A percentile compares a stretch with the other conserved stretches of the same genome.
Conservation (phyloP, 495 filamentous ascomycete species). For the Daldinia caldariorum region DNA sequence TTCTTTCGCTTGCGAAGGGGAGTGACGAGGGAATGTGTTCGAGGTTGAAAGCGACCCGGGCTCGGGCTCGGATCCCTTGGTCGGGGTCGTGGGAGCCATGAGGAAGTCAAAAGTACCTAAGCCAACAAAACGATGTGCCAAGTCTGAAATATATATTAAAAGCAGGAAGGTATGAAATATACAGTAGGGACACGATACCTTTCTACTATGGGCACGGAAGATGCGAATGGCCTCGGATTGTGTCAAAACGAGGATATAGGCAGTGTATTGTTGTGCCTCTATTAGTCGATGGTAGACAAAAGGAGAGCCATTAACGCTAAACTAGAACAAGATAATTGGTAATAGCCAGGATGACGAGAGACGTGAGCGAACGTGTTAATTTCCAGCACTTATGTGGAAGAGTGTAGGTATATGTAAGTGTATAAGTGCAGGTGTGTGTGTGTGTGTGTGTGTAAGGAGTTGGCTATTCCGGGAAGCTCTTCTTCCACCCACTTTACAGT, state of each 20-base stretch:
- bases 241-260: constrained; percentile 24
- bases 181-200: constrained; percentile 31
- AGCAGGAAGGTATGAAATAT: constrained; percentile 33
- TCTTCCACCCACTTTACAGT: background rate
- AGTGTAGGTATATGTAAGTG: background rate
- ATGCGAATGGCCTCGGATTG: constrained; percentile 17
- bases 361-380: background rate
- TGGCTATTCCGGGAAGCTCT: constrained; percentile 5
- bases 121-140: background rate
- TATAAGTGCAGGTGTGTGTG: background rate
- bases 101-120: constrained; percentile 9
- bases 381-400: background rate
- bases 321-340: constrained; percentile 6
- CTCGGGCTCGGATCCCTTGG: constrained; percentile 44
- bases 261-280: constrained; percentile 25
- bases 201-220: constrained; percentile 17
- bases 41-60: constrained; percentile 43
- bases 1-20: constrained; percentile 53
- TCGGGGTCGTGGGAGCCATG: constrained; percentile 51
- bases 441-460: background rate
- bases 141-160: constrained; percentile 14
- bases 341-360: constrained; percentile 13
- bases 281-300: constrained; percentile 20
- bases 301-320: constrained; percentile 28
- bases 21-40: constrained; percentile 67